phyloP scores from a whole-genome alignment of 345 rosid species.

The Garcia nutans region DNA sequence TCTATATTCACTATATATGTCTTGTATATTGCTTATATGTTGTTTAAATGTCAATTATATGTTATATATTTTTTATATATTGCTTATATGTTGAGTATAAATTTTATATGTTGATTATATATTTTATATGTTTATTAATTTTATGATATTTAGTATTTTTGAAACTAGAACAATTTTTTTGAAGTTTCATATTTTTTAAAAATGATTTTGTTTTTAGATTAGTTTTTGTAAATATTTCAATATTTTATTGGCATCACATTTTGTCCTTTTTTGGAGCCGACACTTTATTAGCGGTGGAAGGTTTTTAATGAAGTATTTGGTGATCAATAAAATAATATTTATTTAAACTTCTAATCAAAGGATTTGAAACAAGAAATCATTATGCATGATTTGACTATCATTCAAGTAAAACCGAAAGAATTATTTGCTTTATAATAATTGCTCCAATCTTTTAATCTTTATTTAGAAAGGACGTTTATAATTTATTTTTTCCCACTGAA shows the following conservation, averaged over 20 bases:
- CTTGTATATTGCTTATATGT: no score
- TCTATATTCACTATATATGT: no score
- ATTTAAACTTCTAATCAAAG: neutral
- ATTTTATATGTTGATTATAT: no score
- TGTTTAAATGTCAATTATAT: no score
- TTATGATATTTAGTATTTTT: no score
- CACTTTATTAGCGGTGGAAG: neutral
- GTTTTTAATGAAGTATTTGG: neutral
- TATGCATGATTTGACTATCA: constrained; percentile 14
- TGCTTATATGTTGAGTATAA: no score
- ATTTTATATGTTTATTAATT: no score
- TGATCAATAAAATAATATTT: neutral
- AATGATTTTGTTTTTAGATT: no score
- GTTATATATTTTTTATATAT: no score
- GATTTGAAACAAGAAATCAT: constrained; percentile 18
- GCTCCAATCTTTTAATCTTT: neutral
- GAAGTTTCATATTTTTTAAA: no score
- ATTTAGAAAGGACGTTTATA: neutral
- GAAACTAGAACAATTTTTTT: no score
- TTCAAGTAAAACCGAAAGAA: neutral
- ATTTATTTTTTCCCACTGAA: neutral
- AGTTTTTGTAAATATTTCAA: no score
- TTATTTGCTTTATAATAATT: neutral
- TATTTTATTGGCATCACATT: neutral
- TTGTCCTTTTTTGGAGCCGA: neutral